Evolutionary conservation across 2,329 filamentous ascomycete genomes (phyloP), one percentile per base, ranked within the genome.

Genomic region (Phialophora tarda): DNA sequence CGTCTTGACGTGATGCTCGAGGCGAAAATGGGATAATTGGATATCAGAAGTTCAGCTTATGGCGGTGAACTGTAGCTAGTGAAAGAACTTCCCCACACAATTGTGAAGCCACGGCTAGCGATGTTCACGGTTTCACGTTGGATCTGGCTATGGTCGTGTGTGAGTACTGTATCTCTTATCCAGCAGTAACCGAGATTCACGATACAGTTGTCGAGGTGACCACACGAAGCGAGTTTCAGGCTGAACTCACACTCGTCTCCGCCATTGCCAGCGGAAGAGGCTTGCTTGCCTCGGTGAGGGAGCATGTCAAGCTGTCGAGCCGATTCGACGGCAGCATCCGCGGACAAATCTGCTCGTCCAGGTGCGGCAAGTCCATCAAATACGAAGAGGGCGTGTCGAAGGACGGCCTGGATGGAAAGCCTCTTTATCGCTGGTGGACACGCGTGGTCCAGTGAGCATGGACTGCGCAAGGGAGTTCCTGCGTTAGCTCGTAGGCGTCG

Each of bases 401-500:
- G 28, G 48, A 62, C 17, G 38, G 60, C 60, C 55, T 57, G 61
- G 60, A 63, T 58, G 47, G 58, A 41, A 59, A 62, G 51, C 30
- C 48, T 68, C 41, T 30, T 60, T 23, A 41, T 54, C 26, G 23
- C n/a, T 23, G 34, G 34, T 55, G 17, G 63, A 54, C 26, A 7
- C 17, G 5, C 26, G 17, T 21, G 30, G 6, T 56, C 62, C 59
- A 63, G 50, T 65, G 48, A 61, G 53, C 41, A 24, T 60, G 53
- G 65, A 53, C 54, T 47, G 24, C 28, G 44, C 51, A 38, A 54
- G 30, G 47, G 51, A 60, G 67, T 67, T 67, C 67, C 67, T 69
- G 67, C 67, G 67, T 67, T 66, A 69, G 67, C 67, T 64, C 50
- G 65, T 10, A n/a, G 51, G 54, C 58, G 38, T 63, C 14, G 59